These are phyloP conservation scores for Cryptococcus sp. DNA, from an alignment of 1,284 basidiomycete genomes.

Conservation along the genomic window DNA sequence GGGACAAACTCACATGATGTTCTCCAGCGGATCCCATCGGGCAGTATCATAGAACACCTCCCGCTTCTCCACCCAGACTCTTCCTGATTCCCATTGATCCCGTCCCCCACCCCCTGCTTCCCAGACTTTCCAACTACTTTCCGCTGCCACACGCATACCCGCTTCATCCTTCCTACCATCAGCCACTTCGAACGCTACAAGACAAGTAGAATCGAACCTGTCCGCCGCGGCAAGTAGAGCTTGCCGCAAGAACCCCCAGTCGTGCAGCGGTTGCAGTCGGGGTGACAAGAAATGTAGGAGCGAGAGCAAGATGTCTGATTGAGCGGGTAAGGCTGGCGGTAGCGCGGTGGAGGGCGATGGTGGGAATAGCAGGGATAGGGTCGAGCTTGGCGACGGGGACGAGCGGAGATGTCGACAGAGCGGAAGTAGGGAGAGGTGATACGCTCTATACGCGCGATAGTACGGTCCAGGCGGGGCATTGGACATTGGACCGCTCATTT, in stretches of 20 bases:
- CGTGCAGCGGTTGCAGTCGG: constrained; percentile 63
- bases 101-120: constrained; percentile 46
- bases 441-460: constrained; percentile 43
- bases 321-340: constrained; percentile 32
- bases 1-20: constrained; percentile 69
- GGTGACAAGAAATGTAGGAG: constrained; percentile 65
- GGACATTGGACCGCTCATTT: constrained; percentile 1
- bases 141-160: constrained; percentile 75
- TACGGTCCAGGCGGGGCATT: constrained; percentile 32
- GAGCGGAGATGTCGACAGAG: constrained; percentile 43
- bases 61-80: constrained; percentile 89
- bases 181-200: constrained; percentile 80
- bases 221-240: constrained; percentile 78
- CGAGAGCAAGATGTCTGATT: constrained; percentile 35
- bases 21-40: constrained; percentile 75
- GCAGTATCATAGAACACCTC: constrained; percentile 88
- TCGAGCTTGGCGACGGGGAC: constrained; percentile 63
- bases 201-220: constrained; percentile 78
- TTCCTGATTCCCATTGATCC: constrained; percentile 85
- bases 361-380: constrained; percentile 60
- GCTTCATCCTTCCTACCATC: constrained; percentile 70
- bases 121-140: constrained; percentile 81
- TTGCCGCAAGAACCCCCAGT: constrained; percentile 64
- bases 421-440: constrained; percentile 41
- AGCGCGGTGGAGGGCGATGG: constrained; percentile 49